phyloP scores from a whole-genome alignment of 2,329 filamentous ascomycete species.

The Gaeumannomyces sp. region DNA sequence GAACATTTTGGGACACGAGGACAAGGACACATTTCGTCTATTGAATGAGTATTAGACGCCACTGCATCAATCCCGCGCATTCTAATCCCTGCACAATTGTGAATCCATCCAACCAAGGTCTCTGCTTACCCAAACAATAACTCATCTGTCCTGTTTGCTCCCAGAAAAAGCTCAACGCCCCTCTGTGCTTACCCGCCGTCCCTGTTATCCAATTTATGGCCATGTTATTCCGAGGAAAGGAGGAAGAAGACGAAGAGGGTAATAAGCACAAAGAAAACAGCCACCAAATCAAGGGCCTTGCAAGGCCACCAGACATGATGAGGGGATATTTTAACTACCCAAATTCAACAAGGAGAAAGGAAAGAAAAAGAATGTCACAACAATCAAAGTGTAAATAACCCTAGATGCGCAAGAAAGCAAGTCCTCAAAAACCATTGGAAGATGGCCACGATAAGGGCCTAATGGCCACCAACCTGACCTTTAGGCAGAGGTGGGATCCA shows the following conservation, averaged over 20 bases:
- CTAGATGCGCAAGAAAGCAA: not conserved
- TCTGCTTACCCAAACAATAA: too few species aligned
- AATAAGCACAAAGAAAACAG: not conserved
- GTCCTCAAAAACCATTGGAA: not conserved
- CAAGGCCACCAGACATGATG: not conserved
- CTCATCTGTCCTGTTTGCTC: too few species aligned
- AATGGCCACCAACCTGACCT: slow-evolving; percentile 43
- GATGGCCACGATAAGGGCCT: not conserved
- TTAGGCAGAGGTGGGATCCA: slow-evolving; percentile 51
- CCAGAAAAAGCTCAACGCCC: too few species aligned
- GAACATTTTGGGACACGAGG: too few species aligned
- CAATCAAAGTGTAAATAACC: not conserved
- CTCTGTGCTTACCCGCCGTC: too few species aligned
- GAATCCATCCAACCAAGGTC: too few species aligned
- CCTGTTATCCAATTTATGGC: too few species aligned
- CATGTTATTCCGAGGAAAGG: not conserved
- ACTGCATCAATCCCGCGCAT: too few species aligned
- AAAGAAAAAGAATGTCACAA: not conserved
- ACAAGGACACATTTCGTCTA: too few species aligned
- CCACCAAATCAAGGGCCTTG: not conserved
- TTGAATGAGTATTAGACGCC: too few species aligned
- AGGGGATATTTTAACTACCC: not conserved
- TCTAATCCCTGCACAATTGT: too few species aligned
- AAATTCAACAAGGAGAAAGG: not conserved
- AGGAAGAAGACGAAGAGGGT: not conserved